A percentile compares a stretch with the other conserved stretches of the same genome.
These are phyloP conservation scores for Penicillium macrosclerotiorum DNA, from an alignment of 495 filamentous ascomycete species.

Conservation along the genomic window DNA sequence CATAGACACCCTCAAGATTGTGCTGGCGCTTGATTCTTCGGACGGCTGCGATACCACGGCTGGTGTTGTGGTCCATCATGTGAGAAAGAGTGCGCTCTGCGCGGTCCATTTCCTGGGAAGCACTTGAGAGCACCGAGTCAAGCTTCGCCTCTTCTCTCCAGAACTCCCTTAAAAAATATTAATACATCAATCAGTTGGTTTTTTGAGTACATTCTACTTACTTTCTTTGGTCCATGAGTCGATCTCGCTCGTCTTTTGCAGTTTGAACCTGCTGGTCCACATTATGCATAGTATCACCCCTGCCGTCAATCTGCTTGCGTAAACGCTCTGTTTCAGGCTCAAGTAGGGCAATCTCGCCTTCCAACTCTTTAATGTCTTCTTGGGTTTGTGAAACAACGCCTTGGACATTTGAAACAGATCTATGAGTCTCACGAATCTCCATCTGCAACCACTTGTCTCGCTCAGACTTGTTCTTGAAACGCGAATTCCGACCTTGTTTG, in stretches of 20 bases:
- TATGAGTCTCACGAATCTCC: constrained; percentile 78
- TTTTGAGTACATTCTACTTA: constrained; percentile 16
- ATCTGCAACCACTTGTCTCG: constrained; percentile 79
- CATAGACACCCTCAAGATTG: constrained; percentile 83
- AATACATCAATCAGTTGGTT: constrained; percentile 3
- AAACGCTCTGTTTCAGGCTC: constrained; percentile 71
- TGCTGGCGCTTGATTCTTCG: constrained; percentile 73
- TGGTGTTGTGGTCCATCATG: constrained; percentile 86
- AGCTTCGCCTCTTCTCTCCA: constrained; percentile 90
- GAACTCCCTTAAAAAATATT: constrained; percentile 53
- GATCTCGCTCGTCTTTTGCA: constrained; percentile 78
- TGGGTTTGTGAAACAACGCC: constrained; percentile 76
- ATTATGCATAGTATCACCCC: constrained; percentile 67
- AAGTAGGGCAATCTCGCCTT: constrained; percentile 64
- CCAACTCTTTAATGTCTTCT: constrained; percentile 77
- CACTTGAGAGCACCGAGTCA: constrained; percentile 70
- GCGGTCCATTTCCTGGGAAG: constrained; percentile 66
- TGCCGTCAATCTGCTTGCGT: constrained; percentile 72
- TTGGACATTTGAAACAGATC: constrained; percentile 71
- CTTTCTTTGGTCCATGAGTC: constrained; percentile 84
- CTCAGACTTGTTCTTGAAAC: constrained; percentile 83
- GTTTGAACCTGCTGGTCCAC: constrained; percentile 69
- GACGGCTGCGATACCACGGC: constrained; percentile 78
- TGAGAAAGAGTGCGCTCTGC: constrained; percentile 75
- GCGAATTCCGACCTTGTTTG: constrained; percentile 88